phyloP scores from a whole-genome alignment of 1,139 yeast genomes.

The Yamadazyma atlantica region DNA sequence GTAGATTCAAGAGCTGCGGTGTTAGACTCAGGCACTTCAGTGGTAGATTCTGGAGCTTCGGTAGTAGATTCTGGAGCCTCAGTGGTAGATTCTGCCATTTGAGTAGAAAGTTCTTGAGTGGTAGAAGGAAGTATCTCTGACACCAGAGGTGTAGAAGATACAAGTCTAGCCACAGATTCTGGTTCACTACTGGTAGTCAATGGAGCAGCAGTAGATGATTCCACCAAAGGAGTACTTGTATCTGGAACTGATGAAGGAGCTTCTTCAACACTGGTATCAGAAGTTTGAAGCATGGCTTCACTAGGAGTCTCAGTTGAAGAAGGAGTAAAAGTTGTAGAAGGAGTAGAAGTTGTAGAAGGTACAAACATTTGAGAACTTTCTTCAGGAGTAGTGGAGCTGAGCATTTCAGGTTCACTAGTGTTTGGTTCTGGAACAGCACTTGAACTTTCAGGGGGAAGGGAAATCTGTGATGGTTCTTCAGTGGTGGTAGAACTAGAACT shows the following conservation, averaged over 20 bases:
- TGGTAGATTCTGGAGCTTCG: not conserved
- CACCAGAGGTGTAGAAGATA: no score
- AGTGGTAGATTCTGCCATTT: not conserved
- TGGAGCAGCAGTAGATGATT: not conserved
- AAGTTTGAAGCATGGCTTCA: not conserved
- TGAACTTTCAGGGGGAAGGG: not conserved
- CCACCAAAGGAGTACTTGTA: no score
- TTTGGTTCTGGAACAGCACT: not conserved
- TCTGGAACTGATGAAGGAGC: not conserved
- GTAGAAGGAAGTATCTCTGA: no score
- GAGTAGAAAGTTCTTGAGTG: not conserved
- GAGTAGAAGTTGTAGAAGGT: no score
- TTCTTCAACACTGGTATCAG: not conserved
- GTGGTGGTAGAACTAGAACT: not conserved
- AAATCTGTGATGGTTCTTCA: conserved; percentile 1
- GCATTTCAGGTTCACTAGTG: not conserved
- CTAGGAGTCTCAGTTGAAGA: not conserved
- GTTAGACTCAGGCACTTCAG: not conserved
- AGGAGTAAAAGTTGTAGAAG: no score
- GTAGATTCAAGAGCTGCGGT: not conserved
- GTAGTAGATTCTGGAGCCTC: conserved; percentile 1
- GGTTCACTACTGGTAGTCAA: not conserved
- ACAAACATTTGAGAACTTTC: not conserved
- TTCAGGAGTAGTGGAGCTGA: not conserved
- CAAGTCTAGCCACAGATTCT: no score